These are phyloP conservation scores for Fomes fomentarius DNA, from an alignment of 1,284 basidiomycete genomes.

Conservation along the genomic window DNA sequence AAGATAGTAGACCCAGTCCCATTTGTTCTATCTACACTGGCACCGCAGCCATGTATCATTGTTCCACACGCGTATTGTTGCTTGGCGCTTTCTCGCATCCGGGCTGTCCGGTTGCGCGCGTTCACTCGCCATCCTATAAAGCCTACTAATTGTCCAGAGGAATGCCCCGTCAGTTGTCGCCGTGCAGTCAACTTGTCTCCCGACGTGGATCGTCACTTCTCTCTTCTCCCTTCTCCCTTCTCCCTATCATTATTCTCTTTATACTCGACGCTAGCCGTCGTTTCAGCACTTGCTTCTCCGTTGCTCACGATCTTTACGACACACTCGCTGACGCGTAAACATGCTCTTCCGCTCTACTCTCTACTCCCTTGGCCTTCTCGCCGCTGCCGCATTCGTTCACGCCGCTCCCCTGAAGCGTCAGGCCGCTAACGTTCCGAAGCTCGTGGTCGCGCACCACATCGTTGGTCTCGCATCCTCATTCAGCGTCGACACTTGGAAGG, in stretches of 20 bases:
- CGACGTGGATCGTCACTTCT: slow-evolving; percentile 8
- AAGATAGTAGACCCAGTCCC: too few species aligned
- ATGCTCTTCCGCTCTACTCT: slow-evolving; percentile 21
- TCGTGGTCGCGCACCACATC: slow-evolving; percentile 69
- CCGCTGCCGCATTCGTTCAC: slow-evolving; percentile 20
- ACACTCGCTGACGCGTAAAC: slow-evolving; percentile 5
- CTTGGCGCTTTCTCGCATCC: slow-evolving; percentile 5
- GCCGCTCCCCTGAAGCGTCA: slow-evolving; percentile 16
- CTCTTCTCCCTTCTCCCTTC: slow-evolving; percentile 5
- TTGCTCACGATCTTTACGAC: slow-evolving; percentile 19
- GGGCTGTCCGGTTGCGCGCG: background rate
- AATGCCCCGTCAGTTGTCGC: slow-evolving; percentile 17
- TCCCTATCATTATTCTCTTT: slow-evolving; percentile 21
- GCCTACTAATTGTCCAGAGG: background rate
- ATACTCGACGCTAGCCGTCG: slow-evolving; percentile 23
- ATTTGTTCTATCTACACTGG: too few species aligned
- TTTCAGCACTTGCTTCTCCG: background rate
- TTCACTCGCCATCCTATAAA: slow-evolving; percentile 15
- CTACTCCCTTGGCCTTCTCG: slow-evolving; percentile 17
- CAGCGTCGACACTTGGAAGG: slow-evolving; percentile 55
- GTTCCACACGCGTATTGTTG: slow-evolving; percentile 17
- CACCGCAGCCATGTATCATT: slow-evolving; percentile 1
- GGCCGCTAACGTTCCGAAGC: slow-evolving; percentile 40
- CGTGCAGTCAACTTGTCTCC: slow-evolving; percentile 15
- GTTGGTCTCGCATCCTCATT: slow-evolving; percentile 73